A percentile compares a stretch with the other conserved stretches of the same genome.
These are phyloP conservation scores for Tympanopsis confertula DNA, from an alignment of 2,329 filamentous ascomycete genomes.

Conservation along the genomic window DNA sequence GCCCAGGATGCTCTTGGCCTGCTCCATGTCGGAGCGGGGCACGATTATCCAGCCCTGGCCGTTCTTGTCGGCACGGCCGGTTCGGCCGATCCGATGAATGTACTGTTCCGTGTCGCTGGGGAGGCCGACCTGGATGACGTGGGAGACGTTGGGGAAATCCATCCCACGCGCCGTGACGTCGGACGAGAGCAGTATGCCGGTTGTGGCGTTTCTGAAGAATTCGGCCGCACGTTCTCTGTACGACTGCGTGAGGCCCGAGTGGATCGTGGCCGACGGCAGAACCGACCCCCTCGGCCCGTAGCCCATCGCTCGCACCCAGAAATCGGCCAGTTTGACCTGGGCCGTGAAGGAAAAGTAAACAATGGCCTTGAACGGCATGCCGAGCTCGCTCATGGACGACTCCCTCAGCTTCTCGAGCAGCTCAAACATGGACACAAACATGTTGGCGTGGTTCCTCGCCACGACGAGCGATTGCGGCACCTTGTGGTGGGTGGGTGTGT, in stretches of 20 bases:
- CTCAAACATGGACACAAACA: slow-evolving; percentile 67
- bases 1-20: slow-evolving; percentile 36
- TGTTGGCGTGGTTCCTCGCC: slow-evolving; percentile 60
- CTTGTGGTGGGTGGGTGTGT: slow-evolving; percentile 71
- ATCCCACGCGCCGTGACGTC: slow-evolving; percentile 74
- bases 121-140: slow-evolving; percentile 62
- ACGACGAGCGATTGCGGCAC: slow-evolving; percentile 71
- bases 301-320: slow-evolving; percentile 41
- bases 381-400: slow-evolving; percentile 22
- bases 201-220: slow-evolving; percentile 51
- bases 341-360: slow-evolving; percentile 77
- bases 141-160: slow-evolving; percentile 73
- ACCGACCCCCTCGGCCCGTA: slow-evolving; percentile 24
- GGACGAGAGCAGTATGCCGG: slow-evolving; percentile 62
- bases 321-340: slow-evolving; percentile 53
- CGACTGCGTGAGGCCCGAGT: slow-evolving; percentile 63
- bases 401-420: slow-evolving; percentile 49
- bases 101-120: slow-evolving; percentile 59
- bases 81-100: slow-evolving; percentile 68
- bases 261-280: slow-evolving; percentile 46
- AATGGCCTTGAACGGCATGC: slow-evolving; percentile 81
- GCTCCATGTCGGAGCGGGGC: slow-evolving; percentile 35
- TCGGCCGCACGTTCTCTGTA: slow-evolving; percentile 62
- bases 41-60: slow-evolving; percentile 63
- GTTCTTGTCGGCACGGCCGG: slow-evolving; percentile 61